A percentile compares a stretch with the other conserved stretches of the same genome.
Conservation (phyloP, 2,329 filamentous ascomycete species). For the Trichocomaceae sp. region DNA sequence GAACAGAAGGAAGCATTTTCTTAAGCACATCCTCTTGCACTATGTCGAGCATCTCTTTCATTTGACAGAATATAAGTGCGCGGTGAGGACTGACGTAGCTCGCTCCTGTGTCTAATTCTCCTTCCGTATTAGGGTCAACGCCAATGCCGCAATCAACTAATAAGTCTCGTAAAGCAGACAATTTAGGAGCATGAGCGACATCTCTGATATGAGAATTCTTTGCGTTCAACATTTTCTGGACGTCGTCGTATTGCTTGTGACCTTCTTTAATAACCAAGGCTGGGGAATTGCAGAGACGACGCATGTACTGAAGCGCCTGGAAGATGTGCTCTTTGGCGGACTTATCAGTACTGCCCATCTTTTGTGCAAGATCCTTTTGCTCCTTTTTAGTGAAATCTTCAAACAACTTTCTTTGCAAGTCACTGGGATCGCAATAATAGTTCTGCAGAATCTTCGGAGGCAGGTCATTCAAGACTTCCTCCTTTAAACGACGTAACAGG, state of each 20-base stretch:
- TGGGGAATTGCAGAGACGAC: slow-evolving; percentile 96
- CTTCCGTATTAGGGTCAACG: slow-evolving; percentile 53
- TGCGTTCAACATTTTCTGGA: slow-evolving; percentile 70
- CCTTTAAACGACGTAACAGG: slow-evolving; percentile 89
- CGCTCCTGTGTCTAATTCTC: slow-evolving; percentile 52
- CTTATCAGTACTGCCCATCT: slow-evolving; percentile 78
- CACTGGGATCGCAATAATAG: slow-evolving; percentile 96
- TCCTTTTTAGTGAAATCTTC: slow-evolving; percentile 95
- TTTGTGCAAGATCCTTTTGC: slow-evolving; percentile 75
- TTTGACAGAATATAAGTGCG: slow-evolving; percentile 95
- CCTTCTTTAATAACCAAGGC: slow-evolving; percentile 92
- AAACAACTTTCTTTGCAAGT: slow-evolving; percentile 89
- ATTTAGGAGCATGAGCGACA: slow-evolving; percentile 81
- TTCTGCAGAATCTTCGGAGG: slow-evolving; percentile 98
- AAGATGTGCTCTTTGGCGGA: slow-evolving; percentile 98
- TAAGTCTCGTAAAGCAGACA: slow-evolving; percentile 81
- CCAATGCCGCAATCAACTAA: slow-evolving; percentile 99
- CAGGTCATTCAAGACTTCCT: slow-evolving; percentile 92
- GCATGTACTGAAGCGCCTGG: slow-evolving; percentile 98
- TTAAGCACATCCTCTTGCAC: slow-evolving; percentile 90
- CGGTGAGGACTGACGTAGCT: slow-evolving; percentile 93
- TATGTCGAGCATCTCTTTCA: slow-evolving; percentile 99
- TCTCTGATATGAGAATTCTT: slow-evolving; percentile 80
- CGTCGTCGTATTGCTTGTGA: slow-evolving; percentile 82
- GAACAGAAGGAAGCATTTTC: slow-evolving; percentile 83